A percentile compares a stretch with the other conserved stretches of the same genome.
phyloP scores from a whole-genome alignment of 2,329 filamentous ascomycete species.

The Trichoderma asperellum region DNA sequence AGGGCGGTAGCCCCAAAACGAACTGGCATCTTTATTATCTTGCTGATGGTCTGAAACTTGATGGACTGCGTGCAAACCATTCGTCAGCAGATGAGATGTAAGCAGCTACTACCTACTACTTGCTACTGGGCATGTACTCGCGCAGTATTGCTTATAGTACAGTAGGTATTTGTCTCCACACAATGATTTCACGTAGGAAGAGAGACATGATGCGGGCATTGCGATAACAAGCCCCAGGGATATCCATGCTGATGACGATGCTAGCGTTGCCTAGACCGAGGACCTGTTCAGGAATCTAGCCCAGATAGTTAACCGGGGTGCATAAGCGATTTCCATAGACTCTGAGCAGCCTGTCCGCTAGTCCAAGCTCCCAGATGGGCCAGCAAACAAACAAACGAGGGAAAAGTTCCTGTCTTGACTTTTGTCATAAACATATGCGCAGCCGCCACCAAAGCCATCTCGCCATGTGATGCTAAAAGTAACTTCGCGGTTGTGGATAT shows the following conservation, averaged over 20 bases:
- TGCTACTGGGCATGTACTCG: neutral
- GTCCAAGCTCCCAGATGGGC: neutral
- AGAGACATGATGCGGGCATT: neutral
- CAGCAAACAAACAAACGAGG: neutral
- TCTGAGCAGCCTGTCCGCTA: neutral
- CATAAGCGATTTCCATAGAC: constrained; percentile 22
- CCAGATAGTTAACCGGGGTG: constrained; percentile 17
- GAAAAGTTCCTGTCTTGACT: neutral
- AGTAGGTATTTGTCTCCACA: neutral
- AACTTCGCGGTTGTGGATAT: neutral
- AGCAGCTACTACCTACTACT: neutral
- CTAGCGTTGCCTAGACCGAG: constrained; percentile 14
- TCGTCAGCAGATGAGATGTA: neutral
- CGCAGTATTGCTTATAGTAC: neutral
- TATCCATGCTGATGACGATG: constrained; percentile 4
- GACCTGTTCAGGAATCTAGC: constrained; percentile 1
- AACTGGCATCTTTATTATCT: neutral
- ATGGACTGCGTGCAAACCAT: neutral
- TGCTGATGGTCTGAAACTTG: neutral
- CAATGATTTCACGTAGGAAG: neutral
- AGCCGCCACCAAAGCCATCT: neutral
- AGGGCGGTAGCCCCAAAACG: neutral
- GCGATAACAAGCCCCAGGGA: neutral
- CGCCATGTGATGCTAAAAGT: neutral
- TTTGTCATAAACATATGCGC: neutral